A percentile compares a stretch with the other conserved stretches of the same genome.
Conservation (phyloP, 495 filamentous ascomycete genomes). For the Cudoniella acicularis region DNA sequence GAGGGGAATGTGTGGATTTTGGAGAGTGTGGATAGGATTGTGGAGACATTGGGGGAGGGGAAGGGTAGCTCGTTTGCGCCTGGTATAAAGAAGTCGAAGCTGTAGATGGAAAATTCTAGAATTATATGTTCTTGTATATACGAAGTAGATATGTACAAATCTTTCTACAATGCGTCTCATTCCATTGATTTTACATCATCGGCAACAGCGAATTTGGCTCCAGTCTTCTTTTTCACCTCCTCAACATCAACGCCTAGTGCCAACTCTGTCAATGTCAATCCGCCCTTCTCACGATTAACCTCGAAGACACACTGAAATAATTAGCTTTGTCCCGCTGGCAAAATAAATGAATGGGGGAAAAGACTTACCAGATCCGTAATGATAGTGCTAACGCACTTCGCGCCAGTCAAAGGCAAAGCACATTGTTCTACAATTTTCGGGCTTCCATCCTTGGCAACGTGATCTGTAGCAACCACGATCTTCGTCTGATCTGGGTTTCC, state of each 20-base stretch:
- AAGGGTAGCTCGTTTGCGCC: conserved; percentile 59
- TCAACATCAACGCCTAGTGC: conserved; percentile 86
- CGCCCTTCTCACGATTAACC: conserved; percentile 66
- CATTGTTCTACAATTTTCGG: conserved; percentile 90
- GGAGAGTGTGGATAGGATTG: conserved; percentile 63
- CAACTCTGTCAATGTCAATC: conserved; percentile 76
- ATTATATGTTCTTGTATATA: not conserved
- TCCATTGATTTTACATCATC: conserved; percentile 78
- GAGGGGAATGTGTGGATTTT: conserved; percentile 72
- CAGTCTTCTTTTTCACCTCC: conserved; percentile 83
- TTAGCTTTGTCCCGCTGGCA: no score
- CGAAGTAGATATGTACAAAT: not conserved
- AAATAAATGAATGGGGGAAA: no score
- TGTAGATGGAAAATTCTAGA: conserved; percentile 33
- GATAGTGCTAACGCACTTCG: conserved; percentile 77
- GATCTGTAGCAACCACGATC: conserved; percentile 95
- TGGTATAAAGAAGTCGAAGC: conserved; percentile 39
- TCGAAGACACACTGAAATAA: conserved; percentile 76
- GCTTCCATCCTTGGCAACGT: conserved; percentile 87
- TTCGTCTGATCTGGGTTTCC: conserved; percentile 81
- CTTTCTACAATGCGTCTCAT: conserved; percentile 29
- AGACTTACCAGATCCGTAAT: conserved; percentile 76
- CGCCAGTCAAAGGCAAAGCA: conserved; percentile 83
- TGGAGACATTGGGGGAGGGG: conserved; percentile 57
- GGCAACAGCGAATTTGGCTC: conserved; percentile 74